Evolutionary conservation across 2,329 filamentous ascomycete species (phyloP).

Genomic region (Fusarium gaditjirri): DNA sequence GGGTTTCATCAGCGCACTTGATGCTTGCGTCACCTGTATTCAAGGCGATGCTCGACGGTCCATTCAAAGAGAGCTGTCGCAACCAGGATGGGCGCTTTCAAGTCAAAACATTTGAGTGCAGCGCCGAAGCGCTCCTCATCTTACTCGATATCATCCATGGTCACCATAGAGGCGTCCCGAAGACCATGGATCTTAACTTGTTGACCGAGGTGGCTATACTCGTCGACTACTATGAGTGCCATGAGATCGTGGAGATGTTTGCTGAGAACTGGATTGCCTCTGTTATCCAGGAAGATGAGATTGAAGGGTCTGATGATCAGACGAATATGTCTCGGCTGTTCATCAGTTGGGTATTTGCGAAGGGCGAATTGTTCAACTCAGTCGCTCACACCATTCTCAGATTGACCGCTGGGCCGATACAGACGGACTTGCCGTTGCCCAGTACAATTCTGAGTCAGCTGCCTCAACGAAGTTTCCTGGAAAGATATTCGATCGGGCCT

Average conservation of each 20-base stretch:
- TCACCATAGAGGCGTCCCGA: conserved; percentile 22
- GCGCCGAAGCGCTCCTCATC: conserved; percentile 30
- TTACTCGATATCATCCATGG: conserved; percentile 43
- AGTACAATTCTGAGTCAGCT: no score
- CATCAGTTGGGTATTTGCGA: fast-evolving
- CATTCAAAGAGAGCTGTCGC: fast-evolving
- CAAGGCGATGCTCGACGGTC: not conserved
- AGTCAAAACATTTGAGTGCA: conserved; percentile 16
- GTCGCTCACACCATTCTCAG: fast-evolving
- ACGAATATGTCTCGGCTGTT: fast-evolving
- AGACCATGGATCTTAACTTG: conserved; percentile 2
- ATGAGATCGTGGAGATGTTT: conserved; percentile 25
- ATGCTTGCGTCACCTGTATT: not conserved
- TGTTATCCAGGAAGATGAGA: fast-evolving
- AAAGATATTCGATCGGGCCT: no score
- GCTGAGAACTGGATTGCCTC: fast-evolving
- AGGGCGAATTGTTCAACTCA: fast-evolving
- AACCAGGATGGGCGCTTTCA: fast-evolving
- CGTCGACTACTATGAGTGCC: conserved; percentile 43
- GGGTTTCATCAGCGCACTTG: conserved; percentile 2
- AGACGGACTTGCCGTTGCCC: fast-evolving
- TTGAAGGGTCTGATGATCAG: fast-evolving
- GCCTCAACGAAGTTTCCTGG: no score
- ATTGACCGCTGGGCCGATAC: fast-evolving
- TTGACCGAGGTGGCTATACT: conserved; percentile 40